Evolutionary conservation across 495 filamentous ascomycete species (phyloP).

Genomic region (Neurospora sp.): DNA sequence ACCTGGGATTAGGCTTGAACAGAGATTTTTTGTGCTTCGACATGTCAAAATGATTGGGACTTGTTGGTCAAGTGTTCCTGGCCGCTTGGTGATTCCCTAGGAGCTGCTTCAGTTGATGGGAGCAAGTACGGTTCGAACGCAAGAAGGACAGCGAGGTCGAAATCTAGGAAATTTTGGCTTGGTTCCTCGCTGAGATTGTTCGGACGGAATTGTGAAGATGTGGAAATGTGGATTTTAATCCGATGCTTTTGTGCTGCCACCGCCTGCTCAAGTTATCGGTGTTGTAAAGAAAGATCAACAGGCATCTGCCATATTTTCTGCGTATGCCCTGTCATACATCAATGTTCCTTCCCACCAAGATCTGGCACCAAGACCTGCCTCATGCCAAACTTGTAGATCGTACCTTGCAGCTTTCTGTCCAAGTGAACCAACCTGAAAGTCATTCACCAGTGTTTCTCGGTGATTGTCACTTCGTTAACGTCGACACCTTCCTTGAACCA

Average conservation of each 20-base stretch:
- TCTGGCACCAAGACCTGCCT: background rate
- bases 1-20: background rate
- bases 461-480: constrained; percentile 62
- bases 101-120: background rate
- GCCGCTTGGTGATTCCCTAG: background rate
- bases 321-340: background rate
- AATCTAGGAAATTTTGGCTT: background rate
- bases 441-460: constrained; percentile 63
- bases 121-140: background rate
- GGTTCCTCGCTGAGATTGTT: background rate
- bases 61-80: background rate
- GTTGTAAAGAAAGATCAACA: background rate
- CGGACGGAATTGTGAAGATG: background rate
- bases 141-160: background rate
- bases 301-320: background rate
- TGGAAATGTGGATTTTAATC: background rate
- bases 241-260: background rate
- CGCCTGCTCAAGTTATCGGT: background rate
- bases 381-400: background rate
- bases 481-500: constrained; percentile 66
- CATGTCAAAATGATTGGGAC: background rate
- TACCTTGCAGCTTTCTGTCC: background rate
- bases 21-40: background rate
- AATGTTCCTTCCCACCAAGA: background rate
- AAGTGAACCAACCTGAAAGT: background rate